phyloP scores from a whole-genome alignment of 441 rosid genomes.

The Croton laevigatus region DNA sequence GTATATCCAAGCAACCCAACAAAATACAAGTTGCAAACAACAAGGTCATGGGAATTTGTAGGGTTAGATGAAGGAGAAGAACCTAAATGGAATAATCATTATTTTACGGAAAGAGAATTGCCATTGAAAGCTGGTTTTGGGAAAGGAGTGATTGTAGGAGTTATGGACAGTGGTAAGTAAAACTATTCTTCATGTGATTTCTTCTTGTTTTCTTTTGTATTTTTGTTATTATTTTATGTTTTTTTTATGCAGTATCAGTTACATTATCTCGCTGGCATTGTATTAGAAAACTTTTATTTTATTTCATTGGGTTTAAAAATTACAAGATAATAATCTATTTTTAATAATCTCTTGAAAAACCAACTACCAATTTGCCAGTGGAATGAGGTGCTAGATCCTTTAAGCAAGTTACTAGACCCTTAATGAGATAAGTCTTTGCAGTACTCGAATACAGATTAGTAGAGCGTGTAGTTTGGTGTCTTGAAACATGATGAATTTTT shows the following conservation, averaged over 20 bases:
- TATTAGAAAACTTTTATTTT: no score
- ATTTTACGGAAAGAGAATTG: constrained; percentile 28
- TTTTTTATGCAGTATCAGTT: no score
- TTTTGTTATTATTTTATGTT: not conserved
- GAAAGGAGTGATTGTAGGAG: constrained; percentile 56
- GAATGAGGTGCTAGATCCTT: no score
- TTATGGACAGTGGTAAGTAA: constrained; percentile 68
- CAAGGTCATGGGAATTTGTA: constrained; percentile 80
- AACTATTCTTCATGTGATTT: constrained; percentile 25
- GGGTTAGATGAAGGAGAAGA: constrained; percentile 46
- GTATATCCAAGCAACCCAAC: constrained; percentile 42
- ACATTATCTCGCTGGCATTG: no score
- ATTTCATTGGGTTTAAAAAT: not conserved
- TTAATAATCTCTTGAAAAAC: no score
- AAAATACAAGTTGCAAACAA: constrained; percentile 56
- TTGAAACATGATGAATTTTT: no score
- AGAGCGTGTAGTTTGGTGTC: no score
- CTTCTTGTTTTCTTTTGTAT: constrained; percentile 8
- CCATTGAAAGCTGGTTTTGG: constrained; percentile 57
- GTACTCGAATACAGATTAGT: no score
- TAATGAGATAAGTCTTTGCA: no score
- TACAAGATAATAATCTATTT: no score
- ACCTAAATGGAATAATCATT: not conserved
- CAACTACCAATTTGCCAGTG: no score
- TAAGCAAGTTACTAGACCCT: no score